phyloP scores from a whole-genome alignment of 441 rosid genomes.

The Kokia cookei region DNA sequence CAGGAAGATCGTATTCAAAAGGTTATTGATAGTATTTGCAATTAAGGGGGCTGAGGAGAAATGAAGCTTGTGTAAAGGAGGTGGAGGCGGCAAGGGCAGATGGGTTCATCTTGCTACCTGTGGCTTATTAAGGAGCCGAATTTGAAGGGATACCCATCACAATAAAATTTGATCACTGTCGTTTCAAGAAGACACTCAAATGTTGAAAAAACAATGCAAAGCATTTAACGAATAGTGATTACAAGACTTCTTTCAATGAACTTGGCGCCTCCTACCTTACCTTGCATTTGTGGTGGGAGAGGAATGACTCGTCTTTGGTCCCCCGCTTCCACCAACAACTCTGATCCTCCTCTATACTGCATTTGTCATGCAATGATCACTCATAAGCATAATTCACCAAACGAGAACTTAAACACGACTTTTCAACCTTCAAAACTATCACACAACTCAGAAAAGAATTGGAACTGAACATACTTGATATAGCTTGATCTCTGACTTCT shows the following conservation, averaged over 20 bases:
- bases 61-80: no score
- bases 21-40: no score
- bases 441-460: background rate
- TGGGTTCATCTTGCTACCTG: no score
- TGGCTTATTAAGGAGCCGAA: no score
- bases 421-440: background rate
- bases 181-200: background rate
- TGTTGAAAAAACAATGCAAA: background rate
- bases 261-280: slow-evolving; percentile 85
- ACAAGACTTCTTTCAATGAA: slow-evolving; percentile 63
- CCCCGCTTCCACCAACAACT: slow-evolving; percentile 86
- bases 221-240: slow-evolving; percentile 48
- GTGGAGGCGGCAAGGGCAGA: no score
- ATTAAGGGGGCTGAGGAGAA: no score
- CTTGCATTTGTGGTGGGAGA: slow-evolving; percentile 70
- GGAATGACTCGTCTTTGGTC: slow-evolving; percentile 77
- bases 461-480: slow-evolving; percentile 54
- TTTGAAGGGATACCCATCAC: no score
- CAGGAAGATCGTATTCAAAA: no score
- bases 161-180: background rate
- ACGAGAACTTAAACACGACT: background rate
- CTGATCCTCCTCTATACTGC: slow-evolving; percentile 93
- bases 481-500: slow-evolving; percentile 88
- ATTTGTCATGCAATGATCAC: background rate
- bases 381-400: background rate